Evolutionary conservation across 192 early-diverging fungal genomes (phyloP).

Genomic region (Entomortierella lignicola): DNA sequence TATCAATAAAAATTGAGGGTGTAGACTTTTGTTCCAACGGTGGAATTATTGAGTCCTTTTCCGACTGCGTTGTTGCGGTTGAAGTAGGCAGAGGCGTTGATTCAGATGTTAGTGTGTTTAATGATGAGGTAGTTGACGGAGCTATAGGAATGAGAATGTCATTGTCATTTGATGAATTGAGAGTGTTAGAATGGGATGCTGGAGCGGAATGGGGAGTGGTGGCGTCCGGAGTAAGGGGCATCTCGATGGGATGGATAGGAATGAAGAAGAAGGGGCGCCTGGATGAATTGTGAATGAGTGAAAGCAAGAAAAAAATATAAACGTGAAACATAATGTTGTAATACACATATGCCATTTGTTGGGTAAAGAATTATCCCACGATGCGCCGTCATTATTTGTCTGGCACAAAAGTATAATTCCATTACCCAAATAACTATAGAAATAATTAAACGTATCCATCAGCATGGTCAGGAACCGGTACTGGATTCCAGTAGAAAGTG

Average conservation of each 20-base stretch:
- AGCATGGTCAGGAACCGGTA: background rate
- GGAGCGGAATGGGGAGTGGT: background rate
- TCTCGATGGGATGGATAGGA: background rate
- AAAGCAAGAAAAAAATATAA: background rate
- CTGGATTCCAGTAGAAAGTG: background rate
- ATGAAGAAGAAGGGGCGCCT: background rate
- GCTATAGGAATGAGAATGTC: too few relatives aligned
- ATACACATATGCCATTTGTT: too few relatives aligned
- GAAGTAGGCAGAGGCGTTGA: background rate
- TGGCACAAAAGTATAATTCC: too few relatives aligned
- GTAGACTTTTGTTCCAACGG: background rate
- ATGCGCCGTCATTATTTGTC: too few relatives aligned
- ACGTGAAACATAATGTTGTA: too few relatives aligned
- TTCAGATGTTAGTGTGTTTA: background rate
- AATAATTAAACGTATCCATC: too few relatives aligned
- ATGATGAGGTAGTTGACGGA: background rate
- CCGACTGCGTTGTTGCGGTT: background rate
- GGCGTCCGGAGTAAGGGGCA: background rate
- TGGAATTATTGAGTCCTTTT: background rate
- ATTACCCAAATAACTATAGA: too few relatives aligned
- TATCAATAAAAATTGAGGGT: background rate
- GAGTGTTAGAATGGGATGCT: conserved; percentile 6
- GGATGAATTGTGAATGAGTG: background rate
- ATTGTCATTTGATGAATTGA: background rate
- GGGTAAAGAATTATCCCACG: too few relatives aligned